Evolutionary conservation across 371 early-diverging fungal species (phyloP).

Genomic region (Circinella umbellata): DNA sequence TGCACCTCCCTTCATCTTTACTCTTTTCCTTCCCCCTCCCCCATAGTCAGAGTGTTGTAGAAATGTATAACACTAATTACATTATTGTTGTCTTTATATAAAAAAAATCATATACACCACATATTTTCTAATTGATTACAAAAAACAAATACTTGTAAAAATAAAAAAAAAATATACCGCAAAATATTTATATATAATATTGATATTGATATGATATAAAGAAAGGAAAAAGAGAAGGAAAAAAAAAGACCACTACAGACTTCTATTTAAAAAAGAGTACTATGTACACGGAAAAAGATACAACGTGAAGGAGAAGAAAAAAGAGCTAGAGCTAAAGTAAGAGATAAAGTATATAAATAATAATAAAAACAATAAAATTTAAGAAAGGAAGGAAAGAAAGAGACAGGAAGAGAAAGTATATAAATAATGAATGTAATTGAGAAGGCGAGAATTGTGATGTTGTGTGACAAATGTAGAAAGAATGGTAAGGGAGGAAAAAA

Average conservation of each 20-base stretch:
- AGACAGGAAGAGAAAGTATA: too few species aligned
- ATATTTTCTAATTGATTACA: too few species aligned
- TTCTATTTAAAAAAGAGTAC: neutral
- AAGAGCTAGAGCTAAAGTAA: neutral
- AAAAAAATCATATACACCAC: too few species aligned
- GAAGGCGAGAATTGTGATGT: neutral
- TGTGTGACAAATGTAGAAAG: neutral
- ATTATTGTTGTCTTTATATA: too few species aligned
- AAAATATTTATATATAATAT: too few species aligned
- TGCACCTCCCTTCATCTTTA: too few species aligned
- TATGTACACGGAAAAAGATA: slow-evolving; percentile 7
- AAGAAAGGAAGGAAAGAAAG: neutral
- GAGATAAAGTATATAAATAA: neutral
- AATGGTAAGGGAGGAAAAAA: neutral
- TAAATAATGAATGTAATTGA: neutral
- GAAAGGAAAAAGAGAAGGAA: neutral
- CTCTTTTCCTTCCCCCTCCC: too few species aligned
- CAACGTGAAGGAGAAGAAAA: neutral
- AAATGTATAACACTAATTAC: too few species aligned
- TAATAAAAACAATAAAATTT: neutral
- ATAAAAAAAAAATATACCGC: too few species aligned
- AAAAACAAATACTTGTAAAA: too few species aligned
- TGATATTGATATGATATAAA: too few species aligned
- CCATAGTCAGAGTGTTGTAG: too few species aligned
- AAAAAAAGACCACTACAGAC: neutral